These are phyloP conservation scores for Penicillium odoratum DNA, from an alignment of 495 filamentous ascomycete genomes.

Conservation along the genomic window DNA sequence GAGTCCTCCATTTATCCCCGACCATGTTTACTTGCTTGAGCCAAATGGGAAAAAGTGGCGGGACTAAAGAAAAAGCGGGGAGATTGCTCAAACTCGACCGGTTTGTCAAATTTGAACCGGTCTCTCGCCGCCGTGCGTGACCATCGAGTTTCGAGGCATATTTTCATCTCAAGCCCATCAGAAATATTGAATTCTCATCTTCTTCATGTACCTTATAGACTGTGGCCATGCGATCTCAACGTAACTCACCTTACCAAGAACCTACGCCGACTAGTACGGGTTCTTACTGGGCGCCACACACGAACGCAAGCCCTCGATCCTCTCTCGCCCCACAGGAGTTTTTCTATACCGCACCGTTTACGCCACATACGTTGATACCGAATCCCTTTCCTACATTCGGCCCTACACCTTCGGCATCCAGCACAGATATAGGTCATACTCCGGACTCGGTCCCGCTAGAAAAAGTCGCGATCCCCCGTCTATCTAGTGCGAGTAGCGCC, in stretches of 20 bases:
- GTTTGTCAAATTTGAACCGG: no score
- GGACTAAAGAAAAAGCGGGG: not conserved
- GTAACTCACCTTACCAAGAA: not conserved
- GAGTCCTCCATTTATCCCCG: no score
- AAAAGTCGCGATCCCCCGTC: slow-evolving; percentile 26
- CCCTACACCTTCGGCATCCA: not conserved
- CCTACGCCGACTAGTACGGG: not conserved
- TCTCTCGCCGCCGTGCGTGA: no score
- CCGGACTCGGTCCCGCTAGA: not conserved
- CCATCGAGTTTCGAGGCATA: no score
- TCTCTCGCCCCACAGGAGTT: not conserved
- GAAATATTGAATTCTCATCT: not conserved
- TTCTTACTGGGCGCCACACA: not conserved
- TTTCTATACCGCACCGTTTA: not conserved
- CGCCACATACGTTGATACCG: not conserved
- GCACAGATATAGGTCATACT: not conserved
- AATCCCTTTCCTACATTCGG: not conserved
- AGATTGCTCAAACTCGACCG: not conserved
- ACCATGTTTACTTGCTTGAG: not conserved
- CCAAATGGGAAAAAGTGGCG: not conserved
- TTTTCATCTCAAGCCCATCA: no score
- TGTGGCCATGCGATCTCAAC: not conserved
- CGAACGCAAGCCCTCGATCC: not conserved
- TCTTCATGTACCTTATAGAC: not conserved
- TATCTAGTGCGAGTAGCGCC: slow-evolving; percentile 2